Conservation (phyloP, 2,329 filamentous ascomycete genomes). For the Colletotrichum paranaense region DNA sequence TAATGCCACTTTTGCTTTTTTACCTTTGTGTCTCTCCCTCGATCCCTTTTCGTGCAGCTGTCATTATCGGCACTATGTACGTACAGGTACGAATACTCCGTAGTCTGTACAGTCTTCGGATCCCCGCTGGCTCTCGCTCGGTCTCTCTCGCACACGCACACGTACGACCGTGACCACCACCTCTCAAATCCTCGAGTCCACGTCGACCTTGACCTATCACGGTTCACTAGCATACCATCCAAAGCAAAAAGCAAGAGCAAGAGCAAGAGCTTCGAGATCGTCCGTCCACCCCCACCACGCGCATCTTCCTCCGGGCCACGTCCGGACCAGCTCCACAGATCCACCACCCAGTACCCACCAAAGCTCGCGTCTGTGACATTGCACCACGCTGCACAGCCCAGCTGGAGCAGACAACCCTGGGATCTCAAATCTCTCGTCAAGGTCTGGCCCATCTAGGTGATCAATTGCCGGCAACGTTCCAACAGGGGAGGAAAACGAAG, state of each 20-base stretch:
- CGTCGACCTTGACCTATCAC: too few relatives aligned
- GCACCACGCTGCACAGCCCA: constrained; percentile 27
- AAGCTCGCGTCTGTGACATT: constrained; percentile 11
- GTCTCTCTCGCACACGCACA: background rate
- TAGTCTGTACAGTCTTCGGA: background rate
- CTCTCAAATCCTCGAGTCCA: too few relatives aligned
- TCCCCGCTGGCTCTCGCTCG: background rate
- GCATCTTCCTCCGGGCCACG: background rate
- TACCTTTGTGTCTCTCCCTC: background rate
- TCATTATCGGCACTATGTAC: too few relatives aligned
- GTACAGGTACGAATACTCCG: too few relatives aligned
- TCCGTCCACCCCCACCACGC: background rate
- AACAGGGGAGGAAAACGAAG: background rate
- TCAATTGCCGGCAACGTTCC: constrained; percentile 17
- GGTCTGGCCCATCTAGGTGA: background rate
- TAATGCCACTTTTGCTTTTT: background rate
- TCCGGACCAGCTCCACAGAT: constrained; percentile 25
- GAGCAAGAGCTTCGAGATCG: background rate
- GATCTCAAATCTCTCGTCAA: background rate
- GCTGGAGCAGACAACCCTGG: constrained; percentile 22
- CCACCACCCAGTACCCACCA: constrained; percentile 13
- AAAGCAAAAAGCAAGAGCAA: background rate
- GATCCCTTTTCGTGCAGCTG: too few relatives aligned
- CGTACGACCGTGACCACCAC: background rate
- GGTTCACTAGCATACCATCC: background rate